Evolutionary conservation across 2,329 filamentous ascomycete species (phyloP), one percentile per base, ranked within the genome.

Genomic region (Colletotrichum sp.): DNA sequence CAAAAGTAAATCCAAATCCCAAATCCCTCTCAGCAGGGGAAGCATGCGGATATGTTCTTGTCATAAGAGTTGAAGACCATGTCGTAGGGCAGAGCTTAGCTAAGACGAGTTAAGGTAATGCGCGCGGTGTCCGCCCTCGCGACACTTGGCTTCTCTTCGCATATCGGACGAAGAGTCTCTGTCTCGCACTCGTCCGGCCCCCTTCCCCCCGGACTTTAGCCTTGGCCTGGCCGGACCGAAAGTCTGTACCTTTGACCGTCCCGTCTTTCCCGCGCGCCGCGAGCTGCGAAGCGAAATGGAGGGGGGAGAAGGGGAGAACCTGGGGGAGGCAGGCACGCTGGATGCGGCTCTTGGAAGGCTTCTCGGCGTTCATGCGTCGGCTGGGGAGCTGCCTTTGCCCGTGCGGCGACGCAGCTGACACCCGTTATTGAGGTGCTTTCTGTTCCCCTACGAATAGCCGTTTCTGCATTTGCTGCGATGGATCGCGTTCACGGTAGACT

Each of bases 341-440:
- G 66, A 63, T 70, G 71, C 71, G 71, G 71, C 66, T 70, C 65
- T 64, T 73, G 66, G 57, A 73, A 73, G 55, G n/a, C 26, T 64
- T 70, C 57, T 64, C 66, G 39, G 66, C 71, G 66, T 64, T 61
- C 24, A 73, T 73, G 71, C 71, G 70, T 1, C 43, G 43, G 43
- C 18, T 48, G 43, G n/a, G 43, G n/a, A 52, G 10, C 1, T 3
- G n/a, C 10, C 43, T 4, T 52, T 52, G 43, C 43, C 43, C 3
- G 43, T 52, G 43, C 43, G 43, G n/a, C 43, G 10, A 13, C 43
- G 43, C 43, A 52, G 43, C 43, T 52, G n/a, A 52, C 43, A 52
- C 43, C 43, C 10, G 43, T 52, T 52, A 1, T 21, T 3, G 43
- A n/a, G 43, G 9, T 48, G 18, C 9, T 7, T 48, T 48, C 9